Evolutionary conservation across 2,329 filamentous ascomycete species (phyloP).

Genomic region (Colletotrichum limetticola): DNA sequence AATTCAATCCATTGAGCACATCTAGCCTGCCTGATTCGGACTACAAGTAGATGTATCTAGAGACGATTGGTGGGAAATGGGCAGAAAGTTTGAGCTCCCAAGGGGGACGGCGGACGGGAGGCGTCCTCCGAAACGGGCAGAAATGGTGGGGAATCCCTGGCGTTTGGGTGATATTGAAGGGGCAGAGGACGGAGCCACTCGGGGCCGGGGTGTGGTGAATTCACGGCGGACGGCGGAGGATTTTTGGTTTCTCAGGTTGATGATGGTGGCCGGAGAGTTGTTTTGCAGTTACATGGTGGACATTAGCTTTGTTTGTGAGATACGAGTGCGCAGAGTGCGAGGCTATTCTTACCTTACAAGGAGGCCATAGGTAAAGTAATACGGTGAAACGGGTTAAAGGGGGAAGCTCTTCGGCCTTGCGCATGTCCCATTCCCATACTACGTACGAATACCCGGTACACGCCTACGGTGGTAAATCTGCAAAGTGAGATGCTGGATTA

Average conservation of each 20-base stretch:
- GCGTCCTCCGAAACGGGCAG: constrained; percentile 7
- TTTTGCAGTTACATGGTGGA: neutral
- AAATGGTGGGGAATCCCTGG: constrained; percentile 25
- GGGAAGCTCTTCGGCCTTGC: neutral
- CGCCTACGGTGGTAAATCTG: too few relatives aligned
- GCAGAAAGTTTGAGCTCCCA: neutral
- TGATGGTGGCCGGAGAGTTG: constrained; percentile 3
- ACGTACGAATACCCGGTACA: neutral
- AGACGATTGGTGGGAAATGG: constrained; percentile 30
- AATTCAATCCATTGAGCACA: too few relatives aligned
- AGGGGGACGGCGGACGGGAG: neutral
- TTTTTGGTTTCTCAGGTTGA: constrained; percentile 11
- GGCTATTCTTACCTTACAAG: neutral
- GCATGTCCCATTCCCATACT: neutral
- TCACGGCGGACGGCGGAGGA: constrained; percentile 1
- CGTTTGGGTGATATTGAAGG: constrained; percentile 29
- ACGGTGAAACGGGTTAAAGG: neutral
- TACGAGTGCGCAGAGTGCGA: neutral
- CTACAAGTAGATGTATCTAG: neutral
- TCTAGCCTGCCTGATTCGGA: neutral
- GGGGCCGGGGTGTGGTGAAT: neutral
- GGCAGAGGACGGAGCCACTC: constrained; percentile 4
- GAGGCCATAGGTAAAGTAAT: neutral
- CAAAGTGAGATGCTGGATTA: neutral
- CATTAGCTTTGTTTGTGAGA: neutral